These are phyloP conservation scores for Eucalyptus polyanthemos DNA, from an alignment of 345 rosid genomes.

Conservation along the genomic window DNA sequence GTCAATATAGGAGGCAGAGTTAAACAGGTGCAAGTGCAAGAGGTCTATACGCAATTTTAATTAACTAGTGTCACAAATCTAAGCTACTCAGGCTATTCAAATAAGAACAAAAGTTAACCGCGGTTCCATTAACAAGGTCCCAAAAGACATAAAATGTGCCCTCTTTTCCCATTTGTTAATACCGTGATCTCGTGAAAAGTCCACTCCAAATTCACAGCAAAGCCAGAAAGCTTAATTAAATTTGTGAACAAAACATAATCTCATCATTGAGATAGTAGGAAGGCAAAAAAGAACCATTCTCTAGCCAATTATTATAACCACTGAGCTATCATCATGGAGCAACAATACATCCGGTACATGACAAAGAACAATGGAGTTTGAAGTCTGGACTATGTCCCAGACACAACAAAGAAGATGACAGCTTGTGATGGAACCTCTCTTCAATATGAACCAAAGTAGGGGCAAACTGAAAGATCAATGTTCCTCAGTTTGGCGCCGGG, in stretches of 20 bases:
- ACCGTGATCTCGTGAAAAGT: background rate
- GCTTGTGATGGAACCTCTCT: background rate
- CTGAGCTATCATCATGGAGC: background rate
- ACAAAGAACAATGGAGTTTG: background rate
- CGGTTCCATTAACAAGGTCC: background rate
- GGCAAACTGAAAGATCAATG: background rate
- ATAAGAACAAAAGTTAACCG: background rate
- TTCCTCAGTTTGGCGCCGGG: constrained; percentile 23
- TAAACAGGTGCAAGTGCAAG: background rate
- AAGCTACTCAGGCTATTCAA: background rate
- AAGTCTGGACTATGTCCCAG: background rate
- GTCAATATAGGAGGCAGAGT: background rate
- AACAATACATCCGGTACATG: background rate
- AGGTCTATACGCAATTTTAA: background rate
- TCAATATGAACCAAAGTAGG: background rate
- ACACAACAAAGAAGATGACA: background rate
- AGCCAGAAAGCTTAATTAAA: background rate
- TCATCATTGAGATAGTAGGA: background rate
- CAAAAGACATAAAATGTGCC: background rate
- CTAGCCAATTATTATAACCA: background rate
- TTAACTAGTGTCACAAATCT: background rate
- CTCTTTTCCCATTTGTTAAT: background rate
- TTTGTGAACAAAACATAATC: background rate
- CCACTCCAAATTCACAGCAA: background rate
- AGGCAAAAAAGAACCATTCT: background rate